phyloP scores from a whole-genome alignment of 129 eudicot genomes.

The Escallonia rubra region DNA sequence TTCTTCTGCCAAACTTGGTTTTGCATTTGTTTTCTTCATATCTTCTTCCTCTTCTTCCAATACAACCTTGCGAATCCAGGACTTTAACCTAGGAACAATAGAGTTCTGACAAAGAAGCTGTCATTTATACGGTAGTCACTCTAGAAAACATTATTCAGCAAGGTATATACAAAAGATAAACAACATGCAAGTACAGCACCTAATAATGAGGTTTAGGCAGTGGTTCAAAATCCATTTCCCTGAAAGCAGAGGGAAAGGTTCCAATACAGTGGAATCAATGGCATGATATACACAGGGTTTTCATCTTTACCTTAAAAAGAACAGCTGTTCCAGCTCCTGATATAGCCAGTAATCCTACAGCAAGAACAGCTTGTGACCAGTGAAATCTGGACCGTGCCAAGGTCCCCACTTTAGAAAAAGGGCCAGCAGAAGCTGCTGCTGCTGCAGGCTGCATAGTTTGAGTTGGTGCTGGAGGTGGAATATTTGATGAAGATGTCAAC shows the following conservation, averaged over 20 bases:
- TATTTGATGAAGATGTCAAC: slow-evolving; percentile 40
- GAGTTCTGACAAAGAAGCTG: slow-evolving; percentile 38
- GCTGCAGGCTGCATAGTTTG: slow-evolving; percentile 58
- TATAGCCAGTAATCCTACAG: slow-evolving; percentile 69
- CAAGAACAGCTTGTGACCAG: slow-evolving; percentile 86
- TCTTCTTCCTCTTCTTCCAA: slow-evolving; percentile 60
- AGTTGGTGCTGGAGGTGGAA: slow-evolving; percentile 42
- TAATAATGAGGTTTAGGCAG: too few species aligned
- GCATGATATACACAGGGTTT: neutral
- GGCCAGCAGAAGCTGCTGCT: slow-evolving; percentile 33
- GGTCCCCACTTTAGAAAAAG: slow-evolving; percentile 44
- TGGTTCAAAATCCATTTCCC: neutral
- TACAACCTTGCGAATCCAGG: slow-evolving; percentile 90
- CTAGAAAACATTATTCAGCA: neutral
- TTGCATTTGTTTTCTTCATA: slow-evolving; percentile 27
- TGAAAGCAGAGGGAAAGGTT: neutral
- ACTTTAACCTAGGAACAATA: slow-evolving; percentile 78
- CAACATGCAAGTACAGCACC: too few species aligned
- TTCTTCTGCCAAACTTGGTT: slow-evolving; percentile 76
- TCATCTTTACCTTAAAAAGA: slow-evolving; percentile 56
- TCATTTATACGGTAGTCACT: slow-evolving; percentile 5
- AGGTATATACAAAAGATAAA: too few species aligned
- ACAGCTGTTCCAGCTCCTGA: slow-evolving; percentile 95
- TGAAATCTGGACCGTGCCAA: slow-evolving; percentile 40
- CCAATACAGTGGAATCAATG: neutral